Conservation (phyloP, 2,329 filamentous ascomycete species). For the Kalmusia sp. region DNA sequence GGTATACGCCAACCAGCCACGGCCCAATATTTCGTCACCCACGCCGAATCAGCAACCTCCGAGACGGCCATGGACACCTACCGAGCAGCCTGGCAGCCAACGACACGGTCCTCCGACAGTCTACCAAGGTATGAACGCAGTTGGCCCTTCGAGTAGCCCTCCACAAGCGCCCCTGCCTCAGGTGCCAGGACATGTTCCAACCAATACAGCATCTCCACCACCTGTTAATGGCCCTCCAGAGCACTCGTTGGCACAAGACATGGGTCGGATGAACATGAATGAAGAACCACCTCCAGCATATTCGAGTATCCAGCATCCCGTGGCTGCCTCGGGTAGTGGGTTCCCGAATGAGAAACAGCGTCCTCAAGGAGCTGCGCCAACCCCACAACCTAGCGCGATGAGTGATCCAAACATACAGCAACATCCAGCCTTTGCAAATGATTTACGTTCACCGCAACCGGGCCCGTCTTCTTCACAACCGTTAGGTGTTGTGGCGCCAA, state of each 20-base stretch:
- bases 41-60: conserved; percentile 49
- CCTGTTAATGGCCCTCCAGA: conserved; percentile 48
- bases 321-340: conserved; percentile 55
- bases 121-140: conserved; percentile 83
- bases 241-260: conserved; percentile 81
- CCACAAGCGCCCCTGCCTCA: conserved; percentile 41
- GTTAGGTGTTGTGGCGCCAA: conserved; percentile 35
- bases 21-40: conserved; percentile 58
- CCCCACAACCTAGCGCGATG: conserved; percentile 34
- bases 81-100: conserved; percentile 83
- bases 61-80: conserved; percentile 89
- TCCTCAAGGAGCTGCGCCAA: conserved; percentile 48
- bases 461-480: conserved; percentile 50
- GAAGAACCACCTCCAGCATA: conserved; percentile 95
- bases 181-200: conserved; percentile 21
- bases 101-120: conserved; percentile 90
- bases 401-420: conserved; percentile 57
- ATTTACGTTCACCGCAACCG: conserved; percentile 65
- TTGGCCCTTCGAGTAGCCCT: conserved; percentile 54
- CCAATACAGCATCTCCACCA: conserved; percentile 32
- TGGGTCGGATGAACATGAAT: conserved; percentile 79
- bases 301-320: conserved; percentile 68
- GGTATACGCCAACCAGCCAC: conserved; percentile 67
- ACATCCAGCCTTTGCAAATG: conserved; percentile 92
- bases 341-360: conserved; percentile 82